phyloP scores from a whole-genome alignment of 441 rosid species.

The Euphorbia celastroides region DNA sequence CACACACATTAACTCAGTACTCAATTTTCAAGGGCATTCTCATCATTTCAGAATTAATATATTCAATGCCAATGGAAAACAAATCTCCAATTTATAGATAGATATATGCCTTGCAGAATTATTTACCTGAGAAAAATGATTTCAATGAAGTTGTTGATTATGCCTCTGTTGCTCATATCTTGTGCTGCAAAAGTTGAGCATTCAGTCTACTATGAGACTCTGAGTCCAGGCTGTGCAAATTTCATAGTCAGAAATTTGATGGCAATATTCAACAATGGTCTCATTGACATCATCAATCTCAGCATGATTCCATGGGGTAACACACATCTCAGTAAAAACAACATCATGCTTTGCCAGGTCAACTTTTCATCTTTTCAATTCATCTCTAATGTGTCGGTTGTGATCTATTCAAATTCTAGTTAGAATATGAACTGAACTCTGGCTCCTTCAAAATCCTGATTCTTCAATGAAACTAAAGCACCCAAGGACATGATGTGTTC shows the following conservation, averaged over 20 bases:
- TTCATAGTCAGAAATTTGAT: slow-evolving; percentile 34
- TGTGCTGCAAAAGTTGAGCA: slow-evolving; percentile 27
- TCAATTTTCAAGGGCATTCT: background rate
- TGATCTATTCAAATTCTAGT: background rate
- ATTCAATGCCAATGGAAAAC: background rate
- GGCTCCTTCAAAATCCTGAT: too few relatives aligned
- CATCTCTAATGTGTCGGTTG: background rate
- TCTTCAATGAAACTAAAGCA: background rate
- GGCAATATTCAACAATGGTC: slow-evolving; percentile 29
- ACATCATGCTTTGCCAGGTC: slow-evolving; percentile 37
- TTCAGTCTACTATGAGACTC: slow-evolving; percentile 45
- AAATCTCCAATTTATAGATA: too few relatives aligned
- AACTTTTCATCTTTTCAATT: background rate
- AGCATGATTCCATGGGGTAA: slow-evolving; percentile 48
- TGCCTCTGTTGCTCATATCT: slow-evolving; percentile 10
- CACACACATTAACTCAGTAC: background rate
- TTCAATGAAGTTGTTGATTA: slow-evolving; percentile 6
- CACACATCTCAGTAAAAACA: slow-evolving; percentile 23
- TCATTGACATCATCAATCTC: slow-evolving; percentile 40
- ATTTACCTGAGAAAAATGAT: slow-evolving; percentile 23
- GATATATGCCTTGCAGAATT: background rate
- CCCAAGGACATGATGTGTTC: background rate
- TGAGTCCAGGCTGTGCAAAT: slow-evolving; percentile 26
- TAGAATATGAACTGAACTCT: too few relatives aligned
- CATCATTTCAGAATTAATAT: background rate